phyloP scores from a whole-genome alignment of 2,329 filamentous ascomycete genomes.

The Incumbomyces delicatus region DNA sequence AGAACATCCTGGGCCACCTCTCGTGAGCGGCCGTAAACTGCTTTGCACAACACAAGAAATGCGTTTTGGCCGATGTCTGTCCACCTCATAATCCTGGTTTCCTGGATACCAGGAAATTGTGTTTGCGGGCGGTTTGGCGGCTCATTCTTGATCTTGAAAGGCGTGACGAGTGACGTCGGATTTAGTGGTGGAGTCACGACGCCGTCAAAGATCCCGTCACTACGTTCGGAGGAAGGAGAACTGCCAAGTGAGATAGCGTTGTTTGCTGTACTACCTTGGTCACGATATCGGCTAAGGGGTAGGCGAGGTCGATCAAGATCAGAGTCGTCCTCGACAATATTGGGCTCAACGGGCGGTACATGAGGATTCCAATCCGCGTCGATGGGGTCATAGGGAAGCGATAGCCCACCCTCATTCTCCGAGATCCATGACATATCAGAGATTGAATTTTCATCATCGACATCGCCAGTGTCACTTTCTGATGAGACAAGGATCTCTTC shows the following conservation, averaged over 20 bases:
- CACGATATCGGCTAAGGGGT: not conserved
- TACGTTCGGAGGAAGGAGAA: not conserved
- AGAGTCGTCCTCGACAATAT: not conserved
- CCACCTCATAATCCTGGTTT: not conserved
- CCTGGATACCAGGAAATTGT: not conserved
- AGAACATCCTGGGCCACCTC: slow-evolving; percentile 1
- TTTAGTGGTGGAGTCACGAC: slow-evolving; percentile 5
- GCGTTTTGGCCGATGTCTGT: not conserved
- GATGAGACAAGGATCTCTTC: slow-evolving; percentile 37
- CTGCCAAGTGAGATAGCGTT: slow-evolving; percentile 1
- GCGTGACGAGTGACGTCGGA: slow-evolving; percentile 9
- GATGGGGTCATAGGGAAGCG: not conserved
- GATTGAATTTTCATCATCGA: not conserved
- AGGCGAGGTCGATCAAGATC: slow-evolving; percentile 1
- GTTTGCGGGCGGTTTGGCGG: not conserved
- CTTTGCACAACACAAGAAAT: slow-evolving; percentile 1
- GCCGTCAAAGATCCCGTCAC: not conserved
- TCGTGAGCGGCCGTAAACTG: not conserved
- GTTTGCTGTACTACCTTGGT: not conserved
- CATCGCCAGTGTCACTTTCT: not conserved
- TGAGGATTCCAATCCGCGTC: slow-evolving; percentile 3
- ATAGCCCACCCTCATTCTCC: slow-evolving; percentile 2
- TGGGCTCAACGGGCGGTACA: not conserved
- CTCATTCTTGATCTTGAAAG: not conserved
- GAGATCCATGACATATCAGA: slow-evolving; percentile 1